Evolutionary conservation across 2,329 filamentous ascomycete species (phyloP).

Genomic region (Knoxdaviesia capensis): DNA sequence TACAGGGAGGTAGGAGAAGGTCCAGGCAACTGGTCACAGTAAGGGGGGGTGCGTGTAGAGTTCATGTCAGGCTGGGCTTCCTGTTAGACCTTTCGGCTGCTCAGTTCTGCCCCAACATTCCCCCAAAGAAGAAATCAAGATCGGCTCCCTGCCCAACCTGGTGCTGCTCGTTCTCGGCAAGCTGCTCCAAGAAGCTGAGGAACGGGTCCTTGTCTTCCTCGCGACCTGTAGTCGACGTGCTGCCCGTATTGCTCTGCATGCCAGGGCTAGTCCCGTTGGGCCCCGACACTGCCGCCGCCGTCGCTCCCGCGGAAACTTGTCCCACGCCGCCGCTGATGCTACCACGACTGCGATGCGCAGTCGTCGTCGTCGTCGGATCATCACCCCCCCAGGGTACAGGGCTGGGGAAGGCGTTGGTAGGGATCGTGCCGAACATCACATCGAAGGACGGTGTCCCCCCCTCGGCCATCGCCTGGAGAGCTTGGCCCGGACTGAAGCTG

Average conservation of each 20-base stretch:
- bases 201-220: slow-evolving; percentile 64
- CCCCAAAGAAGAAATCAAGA: slow-evolving; percentile 53
- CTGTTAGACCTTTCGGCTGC: too few species aligned
- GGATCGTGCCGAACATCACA: too few species aligned
- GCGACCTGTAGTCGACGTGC: slow-evolving; percentile 13
- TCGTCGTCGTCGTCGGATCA: slow-evolving; percentile 9
- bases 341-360: slow-evolving; percentile 17
- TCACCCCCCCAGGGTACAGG: too few species aligned
- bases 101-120: not conserved
- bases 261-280: slow-evolving; percentile 21
- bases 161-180: slow-evolving; percentile 59
- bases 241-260: slow-evolving; percentile 21
- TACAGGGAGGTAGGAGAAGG: too few species aligned
- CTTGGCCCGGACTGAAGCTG: too few species aligned
- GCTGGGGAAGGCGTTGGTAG: too few species aligned
- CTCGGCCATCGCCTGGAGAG: too few species aligned
- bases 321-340: slow-evolving; percentile 10
- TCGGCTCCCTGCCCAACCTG: slow-evolving; percentile 46
- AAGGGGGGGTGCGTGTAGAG: too few species aligned
- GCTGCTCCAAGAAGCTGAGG: slow-evolving; percentile 56
- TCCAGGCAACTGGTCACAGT: too few species aligned
- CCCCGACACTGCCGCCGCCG: slow-evolving; percentile 12
- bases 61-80: too few species aligned
- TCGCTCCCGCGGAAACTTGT: slow-evolving; percentile 13
- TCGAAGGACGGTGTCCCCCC: too few species aligned